These are phyloP conservation scores for Aspergillus olivimuriae DNA, from an alignment of 495 filamentous ascomycete species.

Conservation along the genomic window DNA sequence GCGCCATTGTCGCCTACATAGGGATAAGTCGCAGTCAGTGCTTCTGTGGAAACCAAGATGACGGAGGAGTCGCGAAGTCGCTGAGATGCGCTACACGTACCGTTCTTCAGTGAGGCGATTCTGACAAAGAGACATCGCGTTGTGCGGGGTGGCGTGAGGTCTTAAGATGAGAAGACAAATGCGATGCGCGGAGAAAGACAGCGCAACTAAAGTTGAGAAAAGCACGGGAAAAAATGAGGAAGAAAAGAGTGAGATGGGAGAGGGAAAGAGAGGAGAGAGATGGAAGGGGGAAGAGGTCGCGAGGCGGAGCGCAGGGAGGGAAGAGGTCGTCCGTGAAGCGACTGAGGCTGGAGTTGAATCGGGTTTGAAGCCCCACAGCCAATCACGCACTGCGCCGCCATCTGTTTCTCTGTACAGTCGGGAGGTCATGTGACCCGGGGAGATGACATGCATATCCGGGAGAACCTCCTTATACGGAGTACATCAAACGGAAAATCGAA, in stretches of 20 bases:
- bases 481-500: too few relatives aligned
- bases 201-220: not conserved
- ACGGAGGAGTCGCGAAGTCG: not conserved
- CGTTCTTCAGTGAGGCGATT: conserved; percentile 89
- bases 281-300: not conserved
- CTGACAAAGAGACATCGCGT: conserved; percentile 76
- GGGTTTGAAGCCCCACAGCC: conserved; percentile 2
- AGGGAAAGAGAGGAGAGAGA: not conserved
- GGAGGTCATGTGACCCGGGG: conserved; percentile 1
- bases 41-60: not conserved
- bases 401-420: too few relatives aligned
- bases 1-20: conserved; percentile 84
- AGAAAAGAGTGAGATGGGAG: conserved; percentile 3
- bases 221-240: not conserved
- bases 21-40: conserved; percentile 13
- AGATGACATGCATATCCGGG: not conserved
- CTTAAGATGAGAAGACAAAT: too few relatives aligned
- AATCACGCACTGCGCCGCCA: too few relatives aligned
- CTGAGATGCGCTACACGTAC: conserved; percentile 38
- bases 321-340: not conserved
- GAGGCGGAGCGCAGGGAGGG: not conserved
- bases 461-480: too few relatives aligned
- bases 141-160: too few relatives aligned
- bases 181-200: too few relatives aligned
- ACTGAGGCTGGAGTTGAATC: conserved; percentile 2